Evolutionary conservation across 495 filamentous ascomycete species (phyloP).

Genomic region (Podospora didyma): DNA sequence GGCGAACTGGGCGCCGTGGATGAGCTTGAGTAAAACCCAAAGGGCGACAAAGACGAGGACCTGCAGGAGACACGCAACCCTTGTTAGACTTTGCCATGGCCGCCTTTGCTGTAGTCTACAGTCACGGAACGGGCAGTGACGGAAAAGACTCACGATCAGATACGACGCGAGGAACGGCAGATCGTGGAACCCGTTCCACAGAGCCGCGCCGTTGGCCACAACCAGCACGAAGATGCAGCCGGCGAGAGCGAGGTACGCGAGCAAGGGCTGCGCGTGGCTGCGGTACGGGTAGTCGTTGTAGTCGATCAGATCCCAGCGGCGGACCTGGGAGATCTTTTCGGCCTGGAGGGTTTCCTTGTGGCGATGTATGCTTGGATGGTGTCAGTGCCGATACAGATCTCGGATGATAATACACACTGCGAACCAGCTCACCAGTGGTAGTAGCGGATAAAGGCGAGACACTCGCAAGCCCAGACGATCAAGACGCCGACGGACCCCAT

Average conservation of each 20-base stretch:
- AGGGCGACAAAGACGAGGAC: conserved; percentile 28
- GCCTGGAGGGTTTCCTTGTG: conserved; percentile 25
- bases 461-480: conserved; percentile 41
- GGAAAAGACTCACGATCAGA: conserved; percentile 27
- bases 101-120: conserved; percentile 6
- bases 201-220: conserved; percentile 33
- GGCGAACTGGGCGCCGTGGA: conserved; percentile 22
- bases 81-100: too few species aligned
- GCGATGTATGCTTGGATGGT: conserved; percentile 27
- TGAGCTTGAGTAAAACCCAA: conserved; percentile 29
- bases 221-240: conserved; percentile 38
- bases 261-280: conserved; percentile 38
- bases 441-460: conserved; percentile 42
- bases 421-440: conserved; percentile 26
- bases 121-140: neutral
- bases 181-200: conserved; percentile 34
- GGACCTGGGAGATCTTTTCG: conserved; percentile 24
- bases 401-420: neutral
- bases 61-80: conserved; percentile 4
- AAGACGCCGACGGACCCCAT: conserved; percentile 33
- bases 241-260: conserved; percentile 32
- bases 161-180: conserved; percentile 36
- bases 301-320: conserved; percentile 24
- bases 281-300: conserved; percentile 39
- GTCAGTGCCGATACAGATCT: neutral